Percentiles rank a stretch among this genome's conserved stretches.
These are phyloP conservation scores for Aspergillus leporis DNA, from an alignment of 495 filamentous ascomycete species.

Conservation along the genomic window DNA sequence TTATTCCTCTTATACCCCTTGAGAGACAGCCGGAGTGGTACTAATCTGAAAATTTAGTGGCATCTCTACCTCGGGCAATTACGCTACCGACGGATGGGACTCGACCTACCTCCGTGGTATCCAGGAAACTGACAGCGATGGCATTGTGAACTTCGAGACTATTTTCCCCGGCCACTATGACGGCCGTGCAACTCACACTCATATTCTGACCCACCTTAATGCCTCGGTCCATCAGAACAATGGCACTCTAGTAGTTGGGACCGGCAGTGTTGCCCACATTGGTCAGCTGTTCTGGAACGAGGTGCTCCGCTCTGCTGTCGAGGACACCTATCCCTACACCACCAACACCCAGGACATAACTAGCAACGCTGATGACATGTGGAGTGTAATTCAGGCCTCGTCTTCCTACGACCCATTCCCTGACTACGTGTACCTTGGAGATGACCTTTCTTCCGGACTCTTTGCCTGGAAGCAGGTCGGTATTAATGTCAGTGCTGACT, in stretches of 20 bases:
- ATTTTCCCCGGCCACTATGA: conserved; percentile 63
- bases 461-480: conserved; percentile 61
- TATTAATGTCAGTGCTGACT: conserved; percentile 51
- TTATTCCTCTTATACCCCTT: background rate
- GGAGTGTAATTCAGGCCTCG: conserved; percentile 32
- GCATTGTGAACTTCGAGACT: conserved; percentile 56
- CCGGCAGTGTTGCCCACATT: conserved; percentile 37
- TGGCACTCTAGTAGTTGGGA: conserved; percentile 43
- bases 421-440: conserved; percentile 49
- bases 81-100: conserved; percentile 38
- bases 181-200: conserved; percentile 60
- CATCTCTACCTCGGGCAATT: conserved; percentile 36
- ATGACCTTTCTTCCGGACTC: conserved; percentile 47
- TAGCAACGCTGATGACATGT: conserved; percentile 47
- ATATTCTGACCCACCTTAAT: conserved; percentile 52
- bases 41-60: conserved; percentile 20
- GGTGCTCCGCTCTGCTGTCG: conserved; percentile 54
- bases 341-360: conserved; percentile 55
- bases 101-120: conserved; percentile 55
- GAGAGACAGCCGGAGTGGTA: background rate
- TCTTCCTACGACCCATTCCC: conserved; percentile 38
- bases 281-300: conserved; percentile 66
- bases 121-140: conserved; percentile 53
- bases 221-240: conserved; percentile 49
- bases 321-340: conserved; percentile 55